Evolutionary conservation across 1,139 yeast species (phyloP), one percentile per base, ranked within the genome.

Genomic region (Blastobotrys raffinosifermentans): DNA sequence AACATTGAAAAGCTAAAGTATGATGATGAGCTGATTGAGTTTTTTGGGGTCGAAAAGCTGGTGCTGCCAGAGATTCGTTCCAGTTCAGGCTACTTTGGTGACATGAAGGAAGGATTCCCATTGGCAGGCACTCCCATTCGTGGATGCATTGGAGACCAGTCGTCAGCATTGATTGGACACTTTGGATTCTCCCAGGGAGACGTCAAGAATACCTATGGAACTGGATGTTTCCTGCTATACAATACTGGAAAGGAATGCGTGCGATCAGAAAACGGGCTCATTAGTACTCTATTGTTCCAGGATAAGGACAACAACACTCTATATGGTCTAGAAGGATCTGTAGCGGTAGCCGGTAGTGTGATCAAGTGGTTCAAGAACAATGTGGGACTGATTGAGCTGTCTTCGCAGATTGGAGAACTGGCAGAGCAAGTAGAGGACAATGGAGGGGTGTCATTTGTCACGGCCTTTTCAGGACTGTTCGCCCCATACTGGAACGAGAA

Each of bases 401-500:
- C 95, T 11, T 80, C 81, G 52, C 96, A 89, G 60, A 80, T 89
- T 50, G 96, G 96, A 7, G 94, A 94, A 17, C 71, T 86, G 53
- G 96, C 96, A 6, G 75, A 83, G 17, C 80, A 78, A 52, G 95
- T 85, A 25, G 71, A 75, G 29, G 77, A 83, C 60, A 73, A 91
- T 13, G 96, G 94, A 38, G 96, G 96, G 15, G 96, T 89, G 23
- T 91, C 85, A 32, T 89, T 89, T 55, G 94, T 89, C 35, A 95
- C 97, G 11, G 96, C 96, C 4, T 86, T 89, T 58, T 81, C 91
- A 23, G 97, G 97, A 7, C 69, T 89, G 43, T 89, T 85, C 61
- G 95, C 96, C 3, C 97, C 97, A 15, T 87, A 89, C 67, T 89
- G 97, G 97, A 86, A 85, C 55, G 75, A 93, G 14, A 86, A 85